phyloP scores from a whole-genome alignment of 2,329 filamentous ascomycete species.

The Coniochaeta sp. region DNA sequence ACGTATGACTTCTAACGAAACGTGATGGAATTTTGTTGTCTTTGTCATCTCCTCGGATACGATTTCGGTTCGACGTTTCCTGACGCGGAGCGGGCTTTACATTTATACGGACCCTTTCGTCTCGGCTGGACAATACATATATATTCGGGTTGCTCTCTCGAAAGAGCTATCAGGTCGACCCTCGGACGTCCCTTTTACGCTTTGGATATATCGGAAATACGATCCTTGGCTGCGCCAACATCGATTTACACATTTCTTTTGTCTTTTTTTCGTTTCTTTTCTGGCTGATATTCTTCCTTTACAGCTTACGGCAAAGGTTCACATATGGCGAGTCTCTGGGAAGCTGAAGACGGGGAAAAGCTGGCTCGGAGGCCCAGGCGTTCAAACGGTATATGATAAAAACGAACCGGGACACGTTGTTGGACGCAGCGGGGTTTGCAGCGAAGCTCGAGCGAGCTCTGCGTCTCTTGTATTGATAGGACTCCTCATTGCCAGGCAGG shows the following conservation, averaged over 20 bases:
- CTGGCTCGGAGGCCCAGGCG: not conserved
- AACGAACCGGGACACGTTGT: not conserved
- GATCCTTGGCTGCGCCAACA: not conserved
- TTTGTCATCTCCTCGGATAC: not conserved
- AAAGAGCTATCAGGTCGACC: not conserved
- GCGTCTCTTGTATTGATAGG: not conserved
- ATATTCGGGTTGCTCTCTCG: not conserved
- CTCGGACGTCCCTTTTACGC: not conserved
- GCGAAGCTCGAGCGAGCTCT: not conserved
- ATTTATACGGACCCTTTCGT: not conserved
- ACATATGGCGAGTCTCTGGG: not conserved
- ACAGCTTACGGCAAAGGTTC: not conserved
- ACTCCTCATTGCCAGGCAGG: not conserved
- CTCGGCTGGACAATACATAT: not conserved
- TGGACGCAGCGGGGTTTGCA: not conserved
- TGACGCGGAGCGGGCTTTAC: not conserved
- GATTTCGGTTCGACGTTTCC: not conserved
- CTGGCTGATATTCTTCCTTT: not conserved
- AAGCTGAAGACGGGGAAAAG: not conserved
- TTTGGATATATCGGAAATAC: not conserved
- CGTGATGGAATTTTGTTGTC: not conserved
- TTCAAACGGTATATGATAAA: not conserved
- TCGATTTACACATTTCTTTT: not conserved
- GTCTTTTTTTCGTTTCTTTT: not conserved
- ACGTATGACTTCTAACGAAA: constrained; percentile 1